Evolutionary conservation across 140 eudicot species (phyloP), one percentile per base, ranked within the genome.

Genomic region (Ambrosia hybrid): DNA sequence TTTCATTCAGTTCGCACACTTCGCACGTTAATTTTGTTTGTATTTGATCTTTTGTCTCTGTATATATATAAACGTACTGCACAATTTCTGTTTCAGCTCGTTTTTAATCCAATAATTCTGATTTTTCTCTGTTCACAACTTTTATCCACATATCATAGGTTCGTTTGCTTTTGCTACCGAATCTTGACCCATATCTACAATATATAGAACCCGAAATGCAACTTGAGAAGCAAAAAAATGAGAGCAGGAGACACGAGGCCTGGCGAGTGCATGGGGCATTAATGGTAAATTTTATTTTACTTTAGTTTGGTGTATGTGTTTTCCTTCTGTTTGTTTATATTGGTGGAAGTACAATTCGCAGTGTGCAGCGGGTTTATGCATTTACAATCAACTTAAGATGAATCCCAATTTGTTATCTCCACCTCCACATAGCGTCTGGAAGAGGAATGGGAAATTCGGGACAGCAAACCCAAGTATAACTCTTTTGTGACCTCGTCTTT

Each of bases 181-280:
- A 95, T 81, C 95, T 95, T 30, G 97, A 95, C 81, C 74, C 89
- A 12, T 95, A 88, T 84, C 70, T 95, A 76, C 95, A 87, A 67
- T 90, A 91, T 69, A 46, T 95, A 73, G 95, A 83, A 80, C 87
- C 96, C 65, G 97, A 88, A 73, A 83, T 95, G 97, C 96, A 88
- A 65, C 76, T 76, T 15, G 97, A 88, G 71, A 91, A 78, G 77
- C 97, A 94, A 82, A 94, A 88, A 76, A 86, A 83, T 74, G 92
- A 85, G 86, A 76, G 76, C 66, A 94, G 83, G 83, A 86, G 96
- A 82, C 88, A 83, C 37, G 99, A 94, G 84, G 97, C 99, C 53
- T 90, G 96, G 92, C 84, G 80, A 69, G 99, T 91, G 36, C 91
- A 95, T 85, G 99, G 97, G 70, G 99, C 97, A 58, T 81, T 95